phyloP scores from a whole-genome alignment of 306 rosid genomes.

The Citrullus colocynthis region DNA sequence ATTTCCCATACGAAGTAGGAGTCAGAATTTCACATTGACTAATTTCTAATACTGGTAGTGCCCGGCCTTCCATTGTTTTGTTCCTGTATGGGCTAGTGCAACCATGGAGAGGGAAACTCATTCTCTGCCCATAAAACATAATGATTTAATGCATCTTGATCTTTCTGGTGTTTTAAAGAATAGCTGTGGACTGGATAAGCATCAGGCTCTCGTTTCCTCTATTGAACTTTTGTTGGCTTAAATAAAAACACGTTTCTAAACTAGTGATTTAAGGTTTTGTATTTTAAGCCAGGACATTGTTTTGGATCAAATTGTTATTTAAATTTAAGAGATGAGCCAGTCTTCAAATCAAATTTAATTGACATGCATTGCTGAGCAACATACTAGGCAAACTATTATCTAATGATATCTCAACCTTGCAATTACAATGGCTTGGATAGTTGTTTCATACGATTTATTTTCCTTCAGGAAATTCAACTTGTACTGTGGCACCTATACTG shows the following conservation, averaged over 20 bases:
- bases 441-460: not conserved
- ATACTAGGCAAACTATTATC: not conserved
- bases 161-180: not conserved
- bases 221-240: not conserved
- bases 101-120: not conserved
- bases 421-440: not conserved
- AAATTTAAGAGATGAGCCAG: not conserved
- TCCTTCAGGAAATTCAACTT: slow-evolving; percentile 31
- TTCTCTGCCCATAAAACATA: not conserved
- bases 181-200: not conserved
- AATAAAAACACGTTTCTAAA: not conserved
- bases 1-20: not conserved
- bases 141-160: not conserved
- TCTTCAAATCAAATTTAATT: not conserved
- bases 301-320: not conserved
- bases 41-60: not conserved
- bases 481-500: slow-evolving; percentile 31
- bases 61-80: not conserved
- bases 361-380: not conserved
- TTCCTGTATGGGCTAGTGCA: not conserved
- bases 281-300: not conserved
- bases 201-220: not conserved
- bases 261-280: not conserved
- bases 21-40: not conserved
- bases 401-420: not conserved